These are phyloP conservation scores for Ramularia endophylla DNA, from an alignment of 2,329 filamentous ascomycete species.

Conservation along the genomic window DNA sequence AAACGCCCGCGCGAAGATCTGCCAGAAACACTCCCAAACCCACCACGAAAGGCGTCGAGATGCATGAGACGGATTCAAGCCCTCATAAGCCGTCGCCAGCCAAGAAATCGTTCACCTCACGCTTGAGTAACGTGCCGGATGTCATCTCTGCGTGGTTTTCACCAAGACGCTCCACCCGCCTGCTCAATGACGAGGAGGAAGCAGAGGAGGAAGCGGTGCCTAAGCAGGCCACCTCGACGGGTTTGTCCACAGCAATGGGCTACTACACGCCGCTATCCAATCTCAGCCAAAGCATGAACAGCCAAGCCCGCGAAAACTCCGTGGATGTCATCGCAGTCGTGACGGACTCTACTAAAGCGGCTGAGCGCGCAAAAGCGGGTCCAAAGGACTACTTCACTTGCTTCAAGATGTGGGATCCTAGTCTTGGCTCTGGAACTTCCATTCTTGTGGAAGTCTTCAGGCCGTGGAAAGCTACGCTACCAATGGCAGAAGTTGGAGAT, in stretches of 20 bases:
- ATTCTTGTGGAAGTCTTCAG: constrained; percentile 39
- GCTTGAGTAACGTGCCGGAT: constrained; percentile 28
- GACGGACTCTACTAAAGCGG: constrained; percentile 27
- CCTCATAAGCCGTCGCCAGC: constrained; percentile 13
- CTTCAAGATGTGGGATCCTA: constrained; percentile 36
- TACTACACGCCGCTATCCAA: constrained; percentile 43
- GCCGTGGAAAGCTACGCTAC: constrained; percentile 37
- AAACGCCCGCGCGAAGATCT: constrained; percentile 7
- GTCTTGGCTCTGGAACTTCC: constrained; percentile 12
- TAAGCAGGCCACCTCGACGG: constrained; percentile 6
- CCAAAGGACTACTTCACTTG: constrained; percentile 41
- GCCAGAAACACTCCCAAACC: constrained; percentile 9
- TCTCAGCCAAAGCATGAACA: constrained; percentile 36
- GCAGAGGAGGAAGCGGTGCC: neutral
- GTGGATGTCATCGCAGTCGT: constrained; percentile 44
- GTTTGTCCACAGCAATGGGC: constrained; percentile 21
- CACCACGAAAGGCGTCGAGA: constrained; percentile 1
- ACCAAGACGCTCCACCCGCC: constrained; percentile 20
- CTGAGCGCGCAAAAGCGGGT: constrained; percentile 36
- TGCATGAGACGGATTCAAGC: constrained; percentile 1
- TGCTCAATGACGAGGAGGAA: constrained; percentile 8
- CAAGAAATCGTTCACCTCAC: constrained; percentile 23
- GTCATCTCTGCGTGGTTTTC: constrained; percentile 34
- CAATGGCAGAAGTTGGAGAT: constrained; percentile 37
- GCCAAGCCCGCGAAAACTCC: constrained; percentile 27